Conservation (phyloP, 805 yeast genomes). For the Metschnikowia baotianmanensis region DNA sequence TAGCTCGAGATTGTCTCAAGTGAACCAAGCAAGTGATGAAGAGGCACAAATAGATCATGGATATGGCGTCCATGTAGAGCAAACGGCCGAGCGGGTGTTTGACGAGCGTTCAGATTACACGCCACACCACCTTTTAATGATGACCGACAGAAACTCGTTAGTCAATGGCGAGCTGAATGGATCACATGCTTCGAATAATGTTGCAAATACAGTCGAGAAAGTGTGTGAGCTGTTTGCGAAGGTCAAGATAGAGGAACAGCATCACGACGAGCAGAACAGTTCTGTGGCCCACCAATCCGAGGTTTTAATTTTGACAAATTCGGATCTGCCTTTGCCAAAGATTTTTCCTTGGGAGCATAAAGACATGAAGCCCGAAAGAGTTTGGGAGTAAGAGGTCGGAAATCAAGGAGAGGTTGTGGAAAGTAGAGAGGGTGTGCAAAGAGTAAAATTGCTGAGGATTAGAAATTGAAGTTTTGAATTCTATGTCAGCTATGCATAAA, state of each 20-base stretch:
- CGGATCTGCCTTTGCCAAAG: no score
- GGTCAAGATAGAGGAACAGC: not conserved
- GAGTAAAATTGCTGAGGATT: no score
- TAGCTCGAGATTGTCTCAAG: no score
- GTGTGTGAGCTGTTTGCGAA: not conserved
- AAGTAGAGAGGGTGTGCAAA: not conserved
- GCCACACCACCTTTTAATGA: constrained; percentile 26
- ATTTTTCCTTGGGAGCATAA: constrained; percentile 41
- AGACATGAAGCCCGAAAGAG: constrained; percentile 7
- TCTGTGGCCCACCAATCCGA: not conserved
- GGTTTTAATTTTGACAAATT: no score
- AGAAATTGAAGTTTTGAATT: no score
- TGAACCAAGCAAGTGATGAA: not conserved
- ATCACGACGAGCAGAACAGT: no score
- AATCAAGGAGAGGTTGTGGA: not conserved
- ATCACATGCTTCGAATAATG: not conserved
- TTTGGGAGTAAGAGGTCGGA: constrained; percentile 6
- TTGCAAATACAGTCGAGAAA: not conserved
- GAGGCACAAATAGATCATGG: not conserved
- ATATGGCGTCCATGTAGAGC: constrained; percentile 15
- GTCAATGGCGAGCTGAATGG: not conserved
- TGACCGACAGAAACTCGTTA: not conserved
- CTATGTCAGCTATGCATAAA: no score
- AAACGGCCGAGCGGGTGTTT: constrained; percentile 32
- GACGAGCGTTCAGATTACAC: constrained; percentile 26